Percentiles rank a stretch among this genome's conserved stretches.
phyloP scores from a whole-genome alignment of 2,329 filamentous ascomycete species.

The Fusarium staphyleae region DNA sequence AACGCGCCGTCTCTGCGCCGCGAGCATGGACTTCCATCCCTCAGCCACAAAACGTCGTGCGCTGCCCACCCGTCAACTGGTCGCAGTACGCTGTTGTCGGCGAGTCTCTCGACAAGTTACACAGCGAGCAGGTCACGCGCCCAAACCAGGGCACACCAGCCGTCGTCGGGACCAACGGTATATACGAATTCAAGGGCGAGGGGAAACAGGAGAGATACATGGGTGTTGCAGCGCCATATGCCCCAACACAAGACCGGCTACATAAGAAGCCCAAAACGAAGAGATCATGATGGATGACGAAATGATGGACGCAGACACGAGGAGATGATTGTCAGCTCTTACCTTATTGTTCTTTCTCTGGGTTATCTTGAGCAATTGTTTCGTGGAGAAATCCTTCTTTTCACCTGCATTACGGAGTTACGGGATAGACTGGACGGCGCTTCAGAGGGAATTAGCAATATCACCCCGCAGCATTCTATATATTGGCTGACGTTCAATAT shows the following conservation, averaged over 20 bases:
- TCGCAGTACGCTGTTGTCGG: conserved; percentile 91
- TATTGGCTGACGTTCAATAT: not conserved
- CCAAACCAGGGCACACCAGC: conserved; percentile 66
- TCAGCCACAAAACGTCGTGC: conserved; percentile 79
- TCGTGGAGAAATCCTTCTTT: conserved; percentile 3
- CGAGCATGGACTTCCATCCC: conserved; percentile 71
- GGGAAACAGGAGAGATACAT: conserved; percentile 54
- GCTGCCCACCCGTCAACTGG: conserved; percentile 93
- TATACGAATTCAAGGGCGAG: conserved; percentile 59
- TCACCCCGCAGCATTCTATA: conserved; percentile 2
- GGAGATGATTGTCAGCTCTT: conserved; percentile 16
- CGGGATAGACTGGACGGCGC: conserved; percentile 20
- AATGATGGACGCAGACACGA: conserved; percentile 7
- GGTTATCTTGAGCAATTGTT: conserved; percentile 20
- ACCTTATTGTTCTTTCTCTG: conserved; percentile 1
- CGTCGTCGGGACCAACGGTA: conserved; percentile 51
- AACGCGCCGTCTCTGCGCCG: conserved; percentile 36
- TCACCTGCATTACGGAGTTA: conserved; percentile 20
- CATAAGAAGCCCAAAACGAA: conserved; percentile 48
- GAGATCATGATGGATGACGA: conserved; percentile 37
- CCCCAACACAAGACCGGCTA: conserved; percentile 60
- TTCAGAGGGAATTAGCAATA: conserved; percentile 20
- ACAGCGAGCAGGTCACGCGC: conserved; percentile 76
- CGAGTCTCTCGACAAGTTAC: conserved; percentile 77
- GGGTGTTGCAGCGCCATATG: conserved; percentile 65